Evolutionary conservation across 108 stramenopile genomes (phyloP).

Genomic region (Ochromonas danica): DNA sequence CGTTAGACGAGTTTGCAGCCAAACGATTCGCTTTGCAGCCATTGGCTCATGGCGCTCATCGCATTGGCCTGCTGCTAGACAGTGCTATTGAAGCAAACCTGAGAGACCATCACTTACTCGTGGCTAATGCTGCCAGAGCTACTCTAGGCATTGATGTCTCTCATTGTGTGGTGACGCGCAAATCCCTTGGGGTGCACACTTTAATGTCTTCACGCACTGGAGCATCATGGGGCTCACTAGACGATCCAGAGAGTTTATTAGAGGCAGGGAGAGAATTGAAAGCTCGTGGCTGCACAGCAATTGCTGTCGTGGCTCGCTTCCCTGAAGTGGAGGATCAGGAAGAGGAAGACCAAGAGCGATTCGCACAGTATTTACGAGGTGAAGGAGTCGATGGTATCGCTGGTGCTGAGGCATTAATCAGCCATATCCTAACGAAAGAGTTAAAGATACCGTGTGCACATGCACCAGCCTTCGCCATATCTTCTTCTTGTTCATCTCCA

Average conservation of each 20-base stretch:
- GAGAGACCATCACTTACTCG: slow-evolving; percentile 44
- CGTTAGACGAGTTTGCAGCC: slow-evolving; percentile 50
- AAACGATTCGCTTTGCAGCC: slow-evolving; percentile 44
- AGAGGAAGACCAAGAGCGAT: not conserved
- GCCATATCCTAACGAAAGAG: not conserved
- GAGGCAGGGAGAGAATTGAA: slow-evolving; percentile 38
- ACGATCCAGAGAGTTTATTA: slow-evolving; percentile 34
- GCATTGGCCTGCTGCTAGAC: slow-evolving; percentile 48
- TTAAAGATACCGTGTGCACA: slow-evolving; percentile 8
- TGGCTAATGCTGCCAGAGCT: slow-evolving; percentile 45
- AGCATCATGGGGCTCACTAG: slow-evolving; percentile 46
- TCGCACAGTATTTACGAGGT: not conserved
- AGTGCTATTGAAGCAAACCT: slow-evolving; percentile 46
- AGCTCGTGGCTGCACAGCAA: slow-evolving; percentile 47
- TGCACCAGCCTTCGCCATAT: not conserved
- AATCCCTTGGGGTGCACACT: slow-evolving; percentile 34
- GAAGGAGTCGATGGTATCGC: slow-evolving; percentile 20
- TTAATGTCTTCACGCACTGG: slow-evolving; percentile 35
- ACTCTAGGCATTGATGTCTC: slow-evolving; percentile 52
- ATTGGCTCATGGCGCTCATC: slow-evolving; percentile 39
- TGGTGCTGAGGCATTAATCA: not conserved
- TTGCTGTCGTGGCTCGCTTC: slow-evolving; percentile 51
- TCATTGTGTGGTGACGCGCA: slow-evolving; percentile 41
- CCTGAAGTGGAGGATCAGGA: slow-evolving; percentile 47
- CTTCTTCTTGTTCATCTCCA: slow-evolving; percentile 19